A percentile compares a stretch with the other conserved stretches of the same genome.
Evolutionary conservation across 2,329 filamentous ascomycete species (phyloP).

Genomic region (Xylaria sp.): DNA sequence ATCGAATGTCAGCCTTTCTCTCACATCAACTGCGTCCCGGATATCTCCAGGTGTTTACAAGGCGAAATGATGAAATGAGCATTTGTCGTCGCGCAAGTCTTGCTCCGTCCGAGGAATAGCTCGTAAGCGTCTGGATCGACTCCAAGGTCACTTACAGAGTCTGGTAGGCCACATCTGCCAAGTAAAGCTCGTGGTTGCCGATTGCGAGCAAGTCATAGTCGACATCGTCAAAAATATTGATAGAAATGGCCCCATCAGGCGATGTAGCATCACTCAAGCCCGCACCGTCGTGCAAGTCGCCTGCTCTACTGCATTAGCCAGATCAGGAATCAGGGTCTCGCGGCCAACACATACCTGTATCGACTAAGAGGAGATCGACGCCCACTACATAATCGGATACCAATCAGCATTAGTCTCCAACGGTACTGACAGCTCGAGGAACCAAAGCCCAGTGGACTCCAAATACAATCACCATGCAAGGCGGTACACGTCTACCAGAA

Average conservation of each 20-base stretch:
- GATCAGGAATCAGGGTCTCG: neutral
- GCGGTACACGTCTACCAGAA: neutral
- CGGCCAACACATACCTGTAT: slow-evolving; percentile 60
- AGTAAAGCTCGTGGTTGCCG: slow-evolving; percentile 71
- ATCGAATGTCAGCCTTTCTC: neutral
- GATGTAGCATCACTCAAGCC: slow-evolving; percentile 69
- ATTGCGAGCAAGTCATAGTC: slow-evolving; percentile 58
- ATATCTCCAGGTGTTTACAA: neutral
- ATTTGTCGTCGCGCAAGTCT: neutral
- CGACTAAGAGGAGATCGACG: slow-evolving; percentile 69
- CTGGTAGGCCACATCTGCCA: slow-evolving; percentile 69
- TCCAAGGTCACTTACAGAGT: slow-evolving; percentile 54
- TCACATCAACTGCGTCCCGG: neutral
- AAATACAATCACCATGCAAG: neutral
- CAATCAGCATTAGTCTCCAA: slow-evolving; percentile 12
- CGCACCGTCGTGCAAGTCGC: slow-evolving; percentile 73
- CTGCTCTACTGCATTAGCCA: slow-evolving; percentile 37
- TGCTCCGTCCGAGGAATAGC: neutral
- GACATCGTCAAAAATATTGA: slow-evolving; percentile 56
- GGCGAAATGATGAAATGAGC: no score
- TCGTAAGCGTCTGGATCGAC: neutral
- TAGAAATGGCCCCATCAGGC: slow-evolving; percentile 65
- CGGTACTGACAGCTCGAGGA: neutral
- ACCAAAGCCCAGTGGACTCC: neutral
- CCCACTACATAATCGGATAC: slow-evolving; percentile 50